phyloP scores from a whole-genome alignment of 192 early-diverging fungal genomes.

The Coemansia sp. region DNA sequence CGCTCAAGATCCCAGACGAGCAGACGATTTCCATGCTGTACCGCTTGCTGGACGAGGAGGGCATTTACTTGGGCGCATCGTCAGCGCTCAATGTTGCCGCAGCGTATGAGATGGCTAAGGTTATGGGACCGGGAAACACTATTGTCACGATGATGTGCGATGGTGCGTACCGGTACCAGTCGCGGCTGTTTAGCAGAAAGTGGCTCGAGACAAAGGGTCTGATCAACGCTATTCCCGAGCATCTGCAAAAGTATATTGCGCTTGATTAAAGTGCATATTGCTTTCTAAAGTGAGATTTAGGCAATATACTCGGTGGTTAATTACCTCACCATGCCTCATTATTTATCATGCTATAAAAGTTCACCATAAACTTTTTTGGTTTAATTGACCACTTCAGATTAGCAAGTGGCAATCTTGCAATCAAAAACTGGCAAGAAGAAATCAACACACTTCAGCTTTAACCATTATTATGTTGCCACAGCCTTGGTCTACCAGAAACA shows the following conservation, averaged over 20 bases:
- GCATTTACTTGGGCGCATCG: constrained; percentile 88
- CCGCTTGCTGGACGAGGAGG: constrained; percentile 88
- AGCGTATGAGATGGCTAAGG: constrained; percentile 86
- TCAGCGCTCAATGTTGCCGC: constrained; percentile 93
- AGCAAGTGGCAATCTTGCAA: too few relatives aligned
- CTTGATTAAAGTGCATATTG: constrained; percentile 43
- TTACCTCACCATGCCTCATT: too few relatives aligned
- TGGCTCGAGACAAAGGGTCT: constrained; percentile 91
- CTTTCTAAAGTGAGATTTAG: background rate
- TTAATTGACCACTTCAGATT: too few relatives aligned
- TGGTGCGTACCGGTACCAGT: constrained; percentile 85
- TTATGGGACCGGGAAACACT: constrained; percentile 71
- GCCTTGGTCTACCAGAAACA: too few relatives aligned
- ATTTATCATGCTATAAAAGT: too few relatives aligned
- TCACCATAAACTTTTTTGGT: too few relatives aligned
- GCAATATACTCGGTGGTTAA: too few relatives aligned
- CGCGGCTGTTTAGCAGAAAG: constrained; percentile 73
- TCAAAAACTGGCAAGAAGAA: too few relatives aligned
- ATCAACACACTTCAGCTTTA: too few relatives aligned
- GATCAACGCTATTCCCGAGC: constrained; percentile 71
- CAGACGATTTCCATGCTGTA: constrained; percentile 85
- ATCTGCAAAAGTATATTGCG: constrained; percentile 84
- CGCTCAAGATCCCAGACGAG: constrained; percentile 77
- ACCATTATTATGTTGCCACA: too few relatives aligned
- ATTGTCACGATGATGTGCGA: constrained; percentile 89